These are phyloP conservation scores for Dryas octopetala DNA, from an alignment of 306 rosid species.

Conservation along the genomic window DNA sequence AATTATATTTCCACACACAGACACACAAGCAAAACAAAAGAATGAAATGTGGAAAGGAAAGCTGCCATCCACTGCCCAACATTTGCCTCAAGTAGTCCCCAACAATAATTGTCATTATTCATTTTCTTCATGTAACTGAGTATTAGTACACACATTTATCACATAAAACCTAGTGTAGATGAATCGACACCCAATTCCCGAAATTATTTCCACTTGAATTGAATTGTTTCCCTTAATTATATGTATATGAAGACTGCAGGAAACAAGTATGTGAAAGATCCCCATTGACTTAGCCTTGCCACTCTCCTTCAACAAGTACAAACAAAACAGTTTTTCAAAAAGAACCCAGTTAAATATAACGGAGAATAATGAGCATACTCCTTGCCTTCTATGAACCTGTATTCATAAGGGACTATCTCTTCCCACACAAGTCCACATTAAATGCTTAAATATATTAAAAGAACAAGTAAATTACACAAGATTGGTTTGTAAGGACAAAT, in stretches of 20 bases:
- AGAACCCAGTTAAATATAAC: not conserved
- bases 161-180: not conserved
- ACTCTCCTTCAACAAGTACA: not conserved
- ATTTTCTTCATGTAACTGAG: not conserved
- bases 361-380: not conserved
- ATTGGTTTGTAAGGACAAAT: not conserved
- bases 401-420: not conserved
- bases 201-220: not conserved
- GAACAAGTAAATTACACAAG: not conserved
- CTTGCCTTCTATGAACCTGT: not conserved
- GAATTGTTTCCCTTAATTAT: not conserved
- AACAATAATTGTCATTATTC: not conserved
- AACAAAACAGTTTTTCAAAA: not conserved
- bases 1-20: slow-evolving; percentile 11
- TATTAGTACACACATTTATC: not conserved
- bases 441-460: not conserved
- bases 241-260: not conserved
- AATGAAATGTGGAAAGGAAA: not conserved
- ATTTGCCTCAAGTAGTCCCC: not conserved
- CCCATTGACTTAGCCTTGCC: not conserved
- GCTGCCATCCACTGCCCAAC: not conserved
- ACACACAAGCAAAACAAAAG: not conserved
- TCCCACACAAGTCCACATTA: not conserved
- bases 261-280: not conserved
- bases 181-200: not conserved